Conservation (phyloP, 1,284 basidiomycete species). For the Hypsizygus ulmarius region DNA sequence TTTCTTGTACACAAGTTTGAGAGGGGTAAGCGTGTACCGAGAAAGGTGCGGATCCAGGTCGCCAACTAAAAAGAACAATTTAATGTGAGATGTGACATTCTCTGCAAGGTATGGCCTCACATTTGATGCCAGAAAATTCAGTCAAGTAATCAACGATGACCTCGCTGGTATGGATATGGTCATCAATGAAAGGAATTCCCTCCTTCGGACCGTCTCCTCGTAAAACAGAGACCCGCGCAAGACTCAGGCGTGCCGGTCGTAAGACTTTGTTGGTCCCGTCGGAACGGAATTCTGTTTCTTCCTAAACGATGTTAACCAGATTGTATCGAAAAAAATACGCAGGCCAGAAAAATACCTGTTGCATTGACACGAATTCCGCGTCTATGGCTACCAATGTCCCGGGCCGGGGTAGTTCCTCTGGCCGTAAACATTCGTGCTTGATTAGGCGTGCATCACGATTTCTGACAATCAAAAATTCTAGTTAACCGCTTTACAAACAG, state of each 20-base stretch:
- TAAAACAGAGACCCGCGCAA: slow-evolving; percentile 94
- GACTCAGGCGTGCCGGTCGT: slow-evolving; percentile 85
- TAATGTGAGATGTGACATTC: not conserved
- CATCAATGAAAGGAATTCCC: slow-evolving; percentile 93
- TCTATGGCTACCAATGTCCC: slow-evolving; percentile 94
- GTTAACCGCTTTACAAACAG: not conserved
- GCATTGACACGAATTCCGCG: slow-evolving; percentile 96
- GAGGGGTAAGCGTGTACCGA: slow-evolving; percentile 85
- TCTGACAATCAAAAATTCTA: slow-evolving; percentile 34
- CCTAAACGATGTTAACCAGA: slow-evolving; percentile 43
- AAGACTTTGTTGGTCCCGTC: slow-evolving; percentile 94
- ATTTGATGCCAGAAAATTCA: slow-evolving; percentile 93
- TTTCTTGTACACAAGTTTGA: slow-evolving; percentile 98
- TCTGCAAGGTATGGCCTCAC: slow-evolving; percentile 43
- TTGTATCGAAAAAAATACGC: not conserved
- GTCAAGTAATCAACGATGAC: slow-evolving; percentile 95
- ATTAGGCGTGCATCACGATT: slow-evolving; percentile 74
- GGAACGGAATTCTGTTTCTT: slow-evolving; percentile 93
- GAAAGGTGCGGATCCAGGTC: slow-evolving; percentile 88
- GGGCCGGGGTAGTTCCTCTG: slow-evolving; percentile 80
- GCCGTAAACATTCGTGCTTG: slow-evolving; percentile 73
- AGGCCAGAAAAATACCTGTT: slow-evolving; percentile 56
- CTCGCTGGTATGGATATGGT: slow-evolving; percentile 96
- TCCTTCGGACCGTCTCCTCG: slow-evolving; percentile 80
- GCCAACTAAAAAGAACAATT: slow-evolving; percentile 60